Conservation (phyloP, 2,329 filamentous ascomycete species). For the Dactylonectria estremocensis region DNA sequence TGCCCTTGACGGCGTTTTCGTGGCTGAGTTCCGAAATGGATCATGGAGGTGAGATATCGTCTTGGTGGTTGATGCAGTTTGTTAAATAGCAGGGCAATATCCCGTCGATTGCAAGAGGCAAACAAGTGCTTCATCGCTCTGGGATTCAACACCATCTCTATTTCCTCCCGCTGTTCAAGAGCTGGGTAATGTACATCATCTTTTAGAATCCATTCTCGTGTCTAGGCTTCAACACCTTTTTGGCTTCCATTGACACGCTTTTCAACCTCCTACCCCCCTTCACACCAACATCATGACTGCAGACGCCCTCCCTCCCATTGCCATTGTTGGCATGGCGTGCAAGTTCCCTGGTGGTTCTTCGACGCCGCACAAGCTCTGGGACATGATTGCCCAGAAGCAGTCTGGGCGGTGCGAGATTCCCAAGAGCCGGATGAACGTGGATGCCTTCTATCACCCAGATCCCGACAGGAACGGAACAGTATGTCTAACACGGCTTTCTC, state of each 20-base stretch:
- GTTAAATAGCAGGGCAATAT: not conserved
- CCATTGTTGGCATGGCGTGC: slow-evolving; percentile 44
- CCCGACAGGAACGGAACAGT: slow-evolving; percentile 23
- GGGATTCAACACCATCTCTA: slow-evolving; percentile 1
- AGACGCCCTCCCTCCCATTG: slow-evolving; percentile 30
- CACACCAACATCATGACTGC: not conserved
- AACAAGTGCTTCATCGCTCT: not conserved
- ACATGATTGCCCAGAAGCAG: slow-evolving; percentile 12
- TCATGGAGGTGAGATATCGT: not conserved
- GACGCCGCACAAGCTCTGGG: slow-evolving; percentile 39
- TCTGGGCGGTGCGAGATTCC: slow-evolving; percentile 6
- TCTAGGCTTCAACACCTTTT: slow-evolving; percentile 7
- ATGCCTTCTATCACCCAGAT: slow-evolving; percentile 24
- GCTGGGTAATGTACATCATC: not conserved
- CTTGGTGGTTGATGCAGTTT: not conserved
- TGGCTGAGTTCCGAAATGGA: not conserved
- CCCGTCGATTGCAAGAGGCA: not conserved
- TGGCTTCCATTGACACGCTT: not conserved
- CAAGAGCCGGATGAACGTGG: slow-evolving; percentile 5
- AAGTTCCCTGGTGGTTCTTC: slow-evolving; percentile 39
- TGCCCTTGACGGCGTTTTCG: slow-evolving; percentile 1
- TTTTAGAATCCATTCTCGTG: not conserved
- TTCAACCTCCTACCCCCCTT: not conserved
- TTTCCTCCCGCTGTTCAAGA: not conserved
- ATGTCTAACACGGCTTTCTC: not conserved